Percentiles rank a stretch among this genome's conserved stretches.
Conservation (phyloP, 257 asterid genomes). For the Voacanga thouarsii region DNA sequence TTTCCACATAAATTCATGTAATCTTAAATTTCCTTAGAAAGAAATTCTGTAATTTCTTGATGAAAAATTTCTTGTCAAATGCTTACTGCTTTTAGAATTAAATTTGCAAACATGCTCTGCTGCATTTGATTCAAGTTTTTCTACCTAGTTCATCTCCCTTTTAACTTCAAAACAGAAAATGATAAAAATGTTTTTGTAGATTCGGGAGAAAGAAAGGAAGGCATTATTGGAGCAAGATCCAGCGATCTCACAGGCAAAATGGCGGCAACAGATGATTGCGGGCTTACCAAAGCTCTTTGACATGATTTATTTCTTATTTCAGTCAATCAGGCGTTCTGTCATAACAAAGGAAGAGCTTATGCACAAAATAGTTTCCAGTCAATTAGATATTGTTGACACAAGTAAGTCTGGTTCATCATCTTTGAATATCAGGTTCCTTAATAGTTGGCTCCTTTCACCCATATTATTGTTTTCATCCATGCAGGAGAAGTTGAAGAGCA, state of each 20-base stretch:
- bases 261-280: slow-evolving; percentile 57
- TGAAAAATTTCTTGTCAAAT: neutral
- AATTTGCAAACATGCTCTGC: neutral
- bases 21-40: neutral
- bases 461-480: slow-evolving; percentile 4
- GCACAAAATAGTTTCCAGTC: slow-evolving; percentile 45
- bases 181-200: slow-evolving; percentile 37
- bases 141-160: neutral
- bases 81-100: neutral
- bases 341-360: slow-evolving; percentile 66
- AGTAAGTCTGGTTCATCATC: slow-evolving; percentile 37
- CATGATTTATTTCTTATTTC: slow-evolving; percentile 52
- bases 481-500: slow-evolving; percentile 79
- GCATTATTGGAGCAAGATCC: slow-evolving; percentile 64
- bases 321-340: slow-evolving; percentile 63
- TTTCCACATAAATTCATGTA: neutral
- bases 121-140: neutral
- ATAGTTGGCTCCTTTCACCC: neutral
- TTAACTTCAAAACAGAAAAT: neutral
- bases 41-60: neutral
- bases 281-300: slow-evolving; percentile 71
- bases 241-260: slow-evolving; percentile 79
- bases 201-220: slow-evolving; percentile 58
- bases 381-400: slow-evolving; percentile 45
- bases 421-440: neutral